Evolutionary conservation across 1,284 basidiomycete genomes (phyloP).

Genomic region (Flammula alnicola): DNA sequence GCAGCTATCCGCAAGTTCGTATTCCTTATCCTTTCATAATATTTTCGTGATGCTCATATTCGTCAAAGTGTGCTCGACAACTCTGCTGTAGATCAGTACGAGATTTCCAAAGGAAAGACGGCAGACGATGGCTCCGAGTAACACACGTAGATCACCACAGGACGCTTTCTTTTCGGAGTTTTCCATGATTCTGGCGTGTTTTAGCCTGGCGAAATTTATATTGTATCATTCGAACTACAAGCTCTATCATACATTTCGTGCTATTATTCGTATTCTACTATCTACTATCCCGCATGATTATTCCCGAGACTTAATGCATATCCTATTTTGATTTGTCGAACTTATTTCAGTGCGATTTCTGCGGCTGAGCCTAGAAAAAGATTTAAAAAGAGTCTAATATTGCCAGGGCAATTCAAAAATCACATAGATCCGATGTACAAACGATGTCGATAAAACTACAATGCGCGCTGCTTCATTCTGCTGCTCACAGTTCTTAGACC

Average conservation of each 20-base stretch:
- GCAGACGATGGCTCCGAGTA: constrained; percentile 22
- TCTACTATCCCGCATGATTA: not conserved
- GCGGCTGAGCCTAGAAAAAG: not conserved
- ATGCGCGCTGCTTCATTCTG: constrained; percentile 88
- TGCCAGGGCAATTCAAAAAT: constrained; percentile 6
- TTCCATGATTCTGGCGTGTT: not conserved
- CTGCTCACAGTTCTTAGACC: constrained; percentile 90
- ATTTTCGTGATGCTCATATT: not conserved
- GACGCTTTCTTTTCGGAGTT: not conserved
- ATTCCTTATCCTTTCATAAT: not conserved
- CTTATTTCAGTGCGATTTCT: too few species aligned
- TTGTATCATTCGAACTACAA: constrained; percentile 1
- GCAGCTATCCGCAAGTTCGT: constrained; percentile 22
- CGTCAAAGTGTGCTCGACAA: constrained; percentile 36
- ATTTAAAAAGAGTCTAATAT: not conserved
- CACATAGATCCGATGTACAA: constrained; percentile 6
- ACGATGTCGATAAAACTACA: constrained; percentile 43
- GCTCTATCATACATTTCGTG: constrained; percentile 6
- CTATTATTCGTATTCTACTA: constrained; percentile 1
- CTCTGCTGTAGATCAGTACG: constrained; percentile 58
- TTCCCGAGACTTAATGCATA: not conserved
- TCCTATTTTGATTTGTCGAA: constrained; percentile 3
- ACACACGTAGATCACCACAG: not conserved
- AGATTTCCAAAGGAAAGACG: constrained; percentile 33
- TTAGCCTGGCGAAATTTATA: not conserved